A percentile compares a stretch with the other conserved stretches of the same genome.
These are phyloP conservation scores for Ceratocystis papillata DNA, from an alignment of 2,329 filamentous ascomycete species.

Conservation along the genomic window DNA sequence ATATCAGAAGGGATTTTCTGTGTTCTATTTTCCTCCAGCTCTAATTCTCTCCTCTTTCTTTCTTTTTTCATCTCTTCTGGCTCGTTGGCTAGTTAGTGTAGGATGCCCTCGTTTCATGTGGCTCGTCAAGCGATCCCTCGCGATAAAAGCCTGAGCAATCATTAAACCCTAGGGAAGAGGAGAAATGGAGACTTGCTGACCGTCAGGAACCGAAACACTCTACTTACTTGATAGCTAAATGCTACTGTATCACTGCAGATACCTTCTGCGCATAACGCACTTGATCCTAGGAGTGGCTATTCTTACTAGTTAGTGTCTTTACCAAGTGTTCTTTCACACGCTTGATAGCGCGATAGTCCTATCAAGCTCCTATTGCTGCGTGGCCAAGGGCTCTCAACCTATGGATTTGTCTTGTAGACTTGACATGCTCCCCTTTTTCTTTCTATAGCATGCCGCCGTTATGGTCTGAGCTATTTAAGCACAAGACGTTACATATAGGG, in stretches of 20 bases:
- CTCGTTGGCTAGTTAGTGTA: background rate
- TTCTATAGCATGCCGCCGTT: background rate
- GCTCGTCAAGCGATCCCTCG: constrained; percentile 13
- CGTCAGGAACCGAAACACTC: background rate
- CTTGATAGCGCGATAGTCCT: background rate
- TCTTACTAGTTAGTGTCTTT: background rate
- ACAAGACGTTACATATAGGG: background rate
- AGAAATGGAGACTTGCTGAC: background rate
- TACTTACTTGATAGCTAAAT: background rate
- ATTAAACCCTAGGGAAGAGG: background rate
- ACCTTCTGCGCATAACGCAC: background rate
- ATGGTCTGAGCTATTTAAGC: background rate
- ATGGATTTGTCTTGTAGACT: too few relatives aligned
- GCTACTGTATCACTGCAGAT: background rate
- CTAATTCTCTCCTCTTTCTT: background rate
- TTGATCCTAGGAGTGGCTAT: background rate
- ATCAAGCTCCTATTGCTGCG: too few relatives aligned
- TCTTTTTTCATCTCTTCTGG: background rate
- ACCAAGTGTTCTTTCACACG: background rate
- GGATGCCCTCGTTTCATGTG: background rate
- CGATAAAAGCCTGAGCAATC: background rate
- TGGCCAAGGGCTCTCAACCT: too few relatives aligned
- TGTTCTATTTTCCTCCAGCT: background rate
- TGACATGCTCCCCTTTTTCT: background rate
- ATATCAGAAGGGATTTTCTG: background rate